Percentiles rank a stretch among this genome's conserved stretches.
Conservation (phyloP, 257 asterid genomes). For the Fraxinus anomala region DNA sequence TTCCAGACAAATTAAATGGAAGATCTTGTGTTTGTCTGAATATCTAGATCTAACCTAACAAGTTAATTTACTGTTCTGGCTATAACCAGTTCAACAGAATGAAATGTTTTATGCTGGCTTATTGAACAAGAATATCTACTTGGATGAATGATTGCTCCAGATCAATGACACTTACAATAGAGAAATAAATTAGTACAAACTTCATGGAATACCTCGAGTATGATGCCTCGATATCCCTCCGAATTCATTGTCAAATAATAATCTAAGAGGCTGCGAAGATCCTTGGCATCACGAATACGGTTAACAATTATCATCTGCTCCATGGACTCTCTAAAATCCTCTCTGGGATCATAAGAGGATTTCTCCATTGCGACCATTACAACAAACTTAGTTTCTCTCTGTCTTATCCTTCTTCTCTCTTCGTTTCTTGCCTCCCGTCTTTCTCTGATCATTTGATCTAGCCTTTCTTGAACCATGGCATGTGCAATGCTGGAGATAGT, state of each 20-base stretch:
- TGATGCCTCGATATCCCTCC: conserved; percentile 54
- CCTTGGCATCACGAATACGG: conserved; percentile 50
- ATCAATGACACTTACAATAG: conserved; percentile 33
- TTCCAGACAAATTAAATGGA: not conserved
- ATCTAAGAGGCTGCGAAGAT: conserved; percentile 61
- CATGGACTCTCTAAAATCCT: conserved; percentile 74
- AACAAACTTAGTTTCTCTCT: conserved; percentile 46
- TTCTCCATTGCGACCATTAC: conserved; percentile 82
- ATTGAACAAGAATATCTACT: not conserved
- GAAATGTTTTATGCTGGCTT: not conserved
- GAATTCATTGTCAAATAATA: conserved; percentile 67
- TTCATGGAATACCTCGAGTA: conserved; percentile 73
- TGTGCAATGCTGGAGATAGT: conserved; percentile 64
- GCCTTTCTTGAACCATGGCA: conserved; percentile 77
- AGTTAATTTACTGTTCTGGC: not conserved
- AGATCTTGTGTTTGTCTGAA: not conserved
- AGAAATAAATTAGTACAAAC: conserved; percentile 63
- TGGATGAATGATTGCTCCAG: not conserved
- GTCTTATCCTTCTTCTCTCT: conserved; percentile 31
- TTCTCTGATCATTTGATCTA: conserved; percentile 64
- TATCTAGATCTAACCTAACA: not conserved
- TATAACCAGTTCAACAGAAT: not conserved
- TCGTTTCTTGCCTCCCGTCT: conserved; percentile 35
- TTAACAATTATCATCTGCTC: conserved; percentile 59
- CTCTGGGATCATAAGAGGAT: conserved; percentile 61